These are phyloP conservation scores for Lizonia empirigonia DNA, from an alignment of 2,329 filamentous ascomycete species.

Conservation along the genomic window DNA sequence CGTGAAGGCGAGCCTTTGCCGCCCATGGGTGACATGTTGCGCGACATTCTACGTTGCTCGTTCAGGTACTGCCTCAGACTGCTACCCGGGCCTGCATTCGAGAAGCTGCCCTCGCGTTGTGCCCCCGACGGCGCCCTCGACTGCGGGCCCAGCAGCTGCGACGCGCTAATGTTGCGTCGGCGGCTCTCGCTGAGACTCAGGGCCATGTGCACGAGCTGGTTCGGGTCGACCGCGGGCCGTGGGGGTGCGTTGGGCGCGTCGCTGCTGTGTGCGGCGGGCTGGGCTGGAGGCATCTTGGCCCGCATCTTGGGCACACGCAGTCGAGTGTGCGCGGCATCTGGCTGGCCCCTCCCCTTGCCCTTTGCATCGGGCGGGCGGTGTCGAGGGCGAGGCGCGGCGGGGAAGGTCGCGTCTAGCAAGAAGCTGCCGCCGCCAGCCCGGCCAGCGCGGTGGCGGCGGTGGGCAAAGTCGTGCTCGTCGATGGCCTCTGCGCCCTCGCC, in stretches of 20 bases:
- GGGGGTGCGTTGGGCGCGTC: slow-evolving; percentile 20
- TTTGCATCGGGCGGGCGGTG: slow-evolving; percentile 33
- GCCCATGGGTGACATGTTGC: slow-evolving; percentile 65
- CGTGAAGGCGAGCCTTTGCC: slow-evolving; percentile 39
- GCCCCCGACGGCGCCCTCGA: slow-evolving; percentile 54
- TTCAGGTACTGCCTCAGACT: slow-evolving; percentile 73
- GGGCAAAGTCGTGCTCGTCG: slow-evolving; percentile 41
- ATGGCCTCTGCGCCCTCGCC: slow-evolving; percentile 35
- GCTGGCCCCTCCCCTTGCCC: slow-evolving; percentile 49
- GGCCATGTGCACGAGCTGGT: slow-evolving; percentile 91
- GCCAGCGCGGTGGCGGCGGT: slow-evolving; percentile 36
- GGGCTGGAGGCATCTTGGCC: slow-evolving; percentile 12
- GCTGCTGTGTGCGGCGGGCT: slow-evolving; percentile 15
- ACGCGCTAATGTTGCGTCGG: slow-evolving; percentile 64
- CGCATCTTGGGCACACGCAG: slow-evolving; percentile 32
- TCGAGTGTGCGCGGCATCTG: slow-evolving; percentile 33
- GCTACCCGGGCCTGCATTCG: slow-evolving; percentile 55
- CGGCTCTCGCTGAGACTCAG: slow-evolving; percentile 84
- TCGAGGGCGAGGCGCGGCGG: slow-evolving; percentile 25
- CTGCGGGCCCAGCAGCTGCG: slow-evolving; percentile 59
- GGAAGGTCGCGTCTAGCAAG: slow-evolving; percentile 52
- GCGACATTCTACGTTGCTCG: slow-evolving; percentile 68
- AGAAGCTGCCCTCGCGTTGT: slow-evolving; percentile 48
- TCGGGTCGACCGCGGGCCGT: slow-evolving; percentile 73
- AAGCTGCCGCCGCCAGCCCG: slow-evolving; percentile 53